Base-by-base conservation (phyloP, 2,329 filamentous ascomycete genomes). In the Ophiostoma tasmaniense region DNA sequence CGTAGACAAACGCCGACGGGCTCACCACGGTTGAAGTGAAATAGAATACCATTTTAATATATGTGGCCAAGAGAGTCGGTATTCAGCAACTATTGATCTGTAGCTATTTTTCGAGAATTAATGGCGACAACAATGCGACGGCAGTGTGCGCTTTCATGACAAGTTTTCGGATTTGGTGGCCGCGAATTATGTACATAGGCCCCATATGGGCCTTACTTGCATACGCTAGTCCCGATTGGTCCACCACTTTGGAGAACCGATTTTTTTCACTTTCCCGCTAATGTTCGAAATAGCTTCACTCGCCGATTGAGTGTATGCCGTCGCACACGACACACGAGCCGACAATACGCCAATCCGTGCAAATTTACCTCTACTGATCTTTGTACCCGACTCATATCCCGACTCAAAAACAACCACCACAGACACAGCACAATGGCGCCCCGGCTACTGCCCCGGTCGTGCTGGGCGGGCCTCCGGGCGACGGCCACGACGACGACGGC, bases 1-100 rank as follows among this genome's bases (percentile, higher is more conserved):
- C 92, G 78, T 99, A 99, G 76, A 99, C 88, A 77, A 90, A 93
- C 59, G 92, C 94, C 39, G 92, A 78, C 1, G 95, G 94, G 14
- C 89, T 84, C 52, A 96, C 92, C 59, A 88, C 87, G 71, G 87
- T 94, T 33, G 94, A 98, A 0, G 89, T 95, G 79, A 95, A 98
- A 79, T 98, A 98, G 81, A 91, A 97, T 64, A 99, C 95, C 95
- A 99, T 74, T 96, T 35, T 76, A 10, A 22, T 22, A 22, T 10
- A 2, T 35, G 5, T 28, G 33, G 7, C 7, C 22, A 2, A n/a
- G 4, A 11, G 17, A 13, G 4, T 20, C 25, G 2, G 8, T 42
- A 2, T 28, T 11, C 28, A 17, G 6, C 4, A 17, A 30, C 25
- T 5, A 14, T 3, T 30, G 22, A 7, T 28, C 20, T 22, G 25